Base-by-base conservation (phyloP, 2,329 filamentous ascomycete genomes). In the Fusarium oligoseptatum region DNA sequence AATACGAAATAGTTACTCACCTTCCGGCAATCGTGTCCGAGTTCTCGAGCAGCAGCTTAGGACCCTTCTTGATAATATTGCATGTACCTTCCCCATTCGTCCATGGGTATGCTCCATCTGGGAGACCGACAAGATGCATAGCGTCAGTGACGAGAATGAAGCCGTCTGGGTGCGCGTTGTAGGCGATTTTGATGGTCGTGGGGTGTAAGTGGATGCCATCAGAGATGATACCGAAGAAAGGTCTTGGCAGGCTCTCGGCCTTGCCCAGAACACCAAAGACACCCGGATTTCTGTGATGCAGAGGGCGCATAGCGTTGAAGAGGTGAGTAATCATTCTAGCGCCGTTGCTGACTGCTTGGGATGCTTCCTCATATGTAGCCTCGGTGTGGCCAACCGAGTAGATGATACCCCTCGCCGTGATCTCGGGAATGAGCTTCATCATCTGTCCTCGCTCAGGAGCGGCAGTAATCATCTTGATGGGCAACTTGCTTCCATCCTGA, bases 151-250 rank as follows among this genome's bases (percentile, higher is more conserved):
- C 95, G 7, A 98, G 89, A 70, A 98, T 93, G 78, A 97, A 92
- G 1, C 95, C 95, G 6, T 92, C 89, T 0, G 94, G 95, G 79
- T 98, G 94, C 1, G 95, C 92, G 75, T 94, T 94, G 85, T 92
- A 97, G 2, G 95, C 95, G 70, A 98, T 96, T 82, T 95, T 95
- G 83, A 98, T 91, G 0, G 93, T 94, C 1, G 94, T 95, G 0
- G 95, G 94, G 77, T 98, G 95, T 36, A 98, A 86, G 81, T 98
- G 95, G 72, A 97, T 95, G 22, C 95, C 95, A 80, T 98, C 95
- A 4, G 94, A 91, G 70, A 98, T 98, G 79, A 98, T 90, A 68
- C 95, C 95, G 81, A 96, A 98, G 82, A 89, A 98, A 0, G 95
- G 95, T 61, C 92, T 87, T 14, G 84, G 81, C 64, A 85, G 79